Evolutionary conservation across 164 flowering plant genomes (phyloP), one percentile per base, ranked within the genome.

Genomic region (Kalanchoe fedtschenkoi): DNA sequence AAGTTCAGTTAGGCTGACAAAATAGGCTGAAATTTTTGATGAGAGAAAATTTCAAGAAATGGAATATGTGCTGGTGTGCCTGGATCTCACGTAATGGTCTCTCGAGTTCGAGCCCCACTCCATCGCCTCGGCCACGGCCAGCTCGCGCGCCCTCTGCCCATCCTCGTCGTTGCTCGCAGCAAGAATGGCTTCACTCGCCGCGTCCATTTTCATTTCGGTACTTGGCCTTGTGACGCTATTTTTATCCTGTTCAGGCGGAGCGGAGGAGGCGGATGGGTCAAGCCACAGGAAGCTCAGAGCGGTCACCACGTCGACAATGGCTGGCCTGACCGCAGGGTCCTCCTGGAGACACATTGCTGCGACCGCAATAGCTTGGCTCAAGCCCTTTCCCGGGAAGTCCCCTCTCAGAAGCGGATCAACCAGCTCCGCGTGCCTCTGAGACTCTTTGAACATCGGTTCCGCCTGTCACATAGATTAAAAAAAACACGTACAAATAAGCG

Each of bases 261-360:
- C 22, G 28, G 56, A 32, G 1, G 32, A 1, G 3, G 33, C 13
- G 16, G 56, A 51, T 51, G 56, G 56, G 10, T 51, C 32, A 26
- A 51, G 32, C 56, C 56, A 51, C 10, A 51, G 56, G 56, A 51
- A 51, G 30, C 56, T 51, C 14, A 51, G 56, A 51, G 56, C 56
- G 11, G 56, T 51, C 56, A 51, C 56, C 24, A 51, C 56, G 32
- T 51, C 56, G 11, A 51, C 56, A 6, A 26, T 51, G 14, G 32
- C 56, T 15, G 56, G 56, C 26, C 56, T 51, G 56, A 51, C 56
- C 13, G 32, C 11, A 10, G 56, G 56, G 56, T 51, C 56, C 17
- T 51, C 56, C 28, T 51, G 56, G 14, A 51, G 56, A 7, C 56
- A 51, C 56, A 51, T 51, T 51, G 56, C 56, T 51, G 56, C 56